Evolutionary conservation across 108 stramenopile species (phyloP).

Genomic region (Discostella stelligeroides): DNA sequence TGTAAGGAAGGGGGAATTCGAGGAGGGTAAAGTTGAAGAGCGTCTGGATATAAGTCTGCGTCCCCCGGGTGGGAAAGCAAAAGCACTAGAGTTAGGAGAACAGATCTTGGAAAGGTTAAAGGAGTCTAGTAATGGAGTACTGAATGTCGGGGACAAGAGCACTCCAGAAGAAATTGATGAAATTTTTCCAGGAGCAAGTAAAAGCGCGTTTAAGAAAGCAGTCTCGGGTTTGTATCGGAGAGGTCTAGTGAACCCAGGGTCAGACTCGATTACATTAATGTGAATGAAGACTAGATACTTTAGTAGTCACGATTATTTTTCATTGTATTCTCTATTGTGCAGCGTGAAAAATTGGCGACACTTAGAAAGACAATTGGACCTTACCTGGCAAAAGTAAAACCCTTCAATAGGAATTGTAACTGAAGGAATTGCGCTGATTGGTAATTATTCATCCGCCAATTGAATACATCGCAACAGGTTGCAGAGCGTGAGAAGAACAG

Average conservation of each 20-base stretch:
- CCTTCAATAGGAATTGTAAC: too few species aligned
- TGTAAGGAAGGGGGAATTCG: conserved; percentile 51
- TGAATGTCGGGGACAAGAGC: conserved; percentile 80
- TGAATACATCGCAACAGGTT: too few species aligned
- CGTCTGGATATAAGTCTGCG: conserved; percentile 71
- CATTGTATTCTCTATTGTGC: neutral
- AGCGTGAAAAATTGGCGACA: too few species aligned
- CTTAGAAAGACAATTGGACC: too few species aligned
- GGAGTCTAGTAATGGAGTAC: conserved; percentile 28
- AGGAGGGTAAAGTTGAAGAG: conserved; percentile 51
- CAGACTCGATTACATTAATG: conserved; percentile 54
- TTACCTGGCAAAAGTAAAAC: conserved; percentile 1
- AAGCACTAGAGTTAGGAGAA: conserved; percentile 55
- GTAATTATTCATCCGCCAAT: too few species aligned
- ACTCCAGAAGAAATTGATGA: conserved; percentile 67
- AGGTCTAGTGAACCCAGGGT: conserved; percentile 63
- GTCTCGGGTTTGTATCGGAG: conserved; percentile 68
- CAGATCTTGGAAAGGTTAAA: conserved; percentile 64
- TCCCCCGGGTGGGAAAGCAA: conserved; percentile 72
- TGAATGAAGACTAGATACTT: neutral
- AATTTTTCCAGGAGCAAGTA: conserved; percentile 74
- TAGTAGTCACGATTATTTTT: too few species aligned
- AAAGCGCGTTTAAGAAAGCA: conserved; percentile 58
- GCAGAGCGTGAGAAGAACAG: too few species aligned
- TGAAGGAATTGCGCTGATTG: too few species aligned